A percentile compares a stretch with the other conserved stretches of the same genome.
These are phyloP conservation scores for Neonectria punicea DNA, from an alignment of 2,329 filamentous ascomycete species.

Conservation along the genomic window DNA sequence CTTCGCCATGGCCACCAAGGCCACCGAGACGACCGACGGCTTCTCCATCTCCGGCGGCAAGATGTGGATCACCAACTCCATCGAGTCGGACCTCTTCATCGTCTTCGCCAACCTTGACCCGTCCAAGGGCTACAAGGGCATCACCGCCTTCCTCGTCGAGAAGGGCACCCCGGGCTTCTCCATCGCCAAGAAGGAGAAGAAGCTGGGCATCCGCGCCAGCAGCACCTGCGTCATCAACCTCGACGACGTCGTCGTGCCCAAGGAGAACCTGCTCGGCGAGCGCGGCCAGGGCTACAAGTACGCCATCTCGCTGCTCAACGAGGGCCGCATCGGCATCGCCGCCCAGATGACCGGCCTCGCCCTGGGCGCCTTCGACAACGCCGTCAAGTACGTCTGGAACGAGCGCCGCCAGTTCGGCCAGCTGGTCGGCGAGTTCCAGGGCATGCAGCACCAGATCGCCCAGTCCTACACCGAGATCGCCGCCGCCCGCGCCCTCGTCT, in stretches of 20 bases:
- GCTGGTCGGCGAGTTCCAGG: slow-evolving; percentile 95
- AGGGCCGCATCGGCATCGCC: slow-evolving; percentile 96
- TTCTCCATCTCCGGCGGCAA: slow-evolving; percentile 92
- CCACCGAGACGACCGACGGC: slow-evolving; percentile 82
- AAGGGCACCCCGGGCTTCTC: slow-evolving; percentile 89
- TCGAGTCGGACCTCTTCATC: slow-evolving; percentile 95
- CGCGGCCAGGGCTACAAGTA: slow-evolving; percentile 97
- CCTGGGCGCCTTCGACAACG: slow-evolving; percentile 94
- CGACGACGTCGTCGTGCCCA: slow-evolving; percentile 92
- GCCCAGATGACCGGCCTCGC: slow-evolving; percentile 99
- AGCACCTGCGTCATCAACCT: slow-evolving; percentile 98
- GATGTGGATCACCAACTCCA: slow-evolving; percentile 99
- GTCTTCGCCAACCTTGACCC: slow-evolving; percentile 97
- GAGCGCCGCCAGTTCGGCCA: slow-evolving; percentile 97
- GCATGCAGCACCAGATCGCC: slow-evolving; percentile 98
- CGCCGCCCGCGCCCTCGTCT: slow-evolving; percentile 91
- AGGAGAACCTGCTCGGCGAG: slow-evolving; percentile 87
- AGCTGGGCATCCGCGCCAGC: slow-evolving; percentile 94
- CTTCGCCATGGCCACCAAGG: slow-evolving; percentile 93
- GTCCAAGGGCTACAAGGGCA: slow-evolving; percentile 94
- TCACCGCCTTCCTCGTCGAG: slow-evolving; percentile 94
- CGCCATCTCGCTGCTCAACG: slow-evolving; percentile 92
- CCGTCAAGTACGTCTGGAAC: slow-evolving; percentile 94
- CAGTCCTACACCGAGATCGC: slow-evolving; percentile 95
- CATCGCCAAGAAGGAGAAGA: slow-evolving; percentile 99